A percentile compares a stretch with the other conserved stretches of the same genome.
These are phyloP conservation scores for Chlorella ohadii DNA, from an alignment of 139 green algal species.

Conservation along the genomic window DNA sequence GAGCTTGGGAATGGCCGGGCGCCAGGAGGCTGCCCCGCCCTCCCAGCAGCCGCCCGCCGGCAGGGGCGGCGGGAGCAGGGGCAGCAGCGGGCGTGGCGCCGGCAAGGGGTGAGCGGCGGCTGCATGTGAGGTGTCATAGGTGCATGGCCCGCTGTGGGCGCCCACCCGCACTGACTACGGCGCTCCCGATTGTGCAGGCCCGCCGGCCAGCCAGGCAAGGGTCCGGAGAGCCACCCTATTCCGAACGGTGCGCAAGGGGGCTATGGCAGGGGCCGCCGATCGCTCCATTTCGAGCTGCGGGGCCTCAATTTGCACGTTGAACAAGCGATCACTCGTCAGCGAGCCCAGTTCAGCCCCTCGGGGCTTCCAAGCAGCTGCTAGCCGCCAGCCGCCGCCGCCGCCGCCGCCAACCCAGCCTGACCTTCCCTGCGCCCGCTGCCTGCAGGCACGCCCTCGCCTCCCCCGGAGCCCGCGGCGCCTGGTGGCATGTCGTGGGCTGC, in stretches of 20 bases:
- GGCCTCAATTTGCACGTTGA: no score
- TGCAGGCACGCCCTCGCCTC: constrained; percentile 21
- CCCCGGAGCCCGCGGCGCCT: constrained; percentile 3
- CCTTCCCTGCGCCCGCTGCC: neutral
- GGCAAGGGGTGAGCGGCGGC: constrained; percentile 12
- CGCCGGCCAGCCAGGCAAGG: neutral
- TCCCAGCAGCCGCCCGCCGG: constrained; percentile 19
- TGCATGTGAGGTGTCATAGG: neutral
- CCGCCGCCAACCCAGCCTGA: neutral
- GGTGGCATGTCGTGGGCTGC: constrained; percentile 28
- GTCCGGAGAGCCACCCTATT: constrained; percentile 19
- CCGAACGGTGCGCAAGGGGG: constrained; percentile 11
- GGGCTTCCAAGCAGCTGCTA: neutral
- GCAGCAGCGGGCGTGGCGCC: constrained; percentile 1
- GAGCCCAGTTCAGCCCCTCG: no score
- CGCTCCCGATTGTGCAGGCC: neutral
- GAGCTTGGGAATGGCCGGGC: constrained; percentile 6
- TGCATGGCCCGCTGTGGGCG: neutral
- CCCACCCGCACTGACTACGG: neutral
- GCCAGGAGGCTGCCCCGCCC: constrained; percentile 21
- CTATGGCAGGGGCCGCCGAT: no score
- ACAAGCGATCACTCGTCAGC: no score
- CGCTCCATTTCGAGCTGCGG: no score
- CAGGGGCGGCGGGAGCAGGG: neutral
- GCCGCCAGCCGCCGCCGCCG: neutral